Conservation (phyloP, 306 rosid genomes). For the Fragaria vesca region DNA sequence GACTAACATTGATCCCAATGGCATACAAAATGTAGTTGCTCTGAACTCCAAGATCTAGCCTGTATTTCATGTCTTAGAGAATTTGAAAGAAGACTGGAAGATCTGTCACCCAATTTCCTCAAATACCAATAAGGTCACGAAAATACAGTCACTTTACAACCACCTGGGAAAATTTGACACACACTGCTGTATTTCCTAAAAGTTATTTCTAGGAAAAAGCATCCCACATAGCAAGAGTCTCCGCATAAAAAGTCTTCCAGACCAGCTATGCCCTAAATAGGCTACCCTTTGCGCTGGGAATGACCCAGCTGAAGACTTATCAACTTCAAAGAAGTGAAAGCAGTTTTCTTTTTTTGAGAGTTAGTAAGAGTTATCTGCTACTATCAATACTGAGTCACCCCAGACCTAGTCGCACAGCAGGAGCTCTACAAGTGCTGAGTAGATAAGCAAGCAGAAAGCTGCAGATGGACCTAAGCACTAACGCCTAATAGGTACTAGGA, state of each 20-base stretch:
- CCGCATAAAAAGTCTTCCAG: background rate
- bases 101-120: background rate
- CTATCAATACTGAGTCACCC: background rate
- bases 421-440: background rate
- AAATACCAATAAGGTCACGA: background rate
- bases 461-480: background rate
- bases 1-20: background rate
- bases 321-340: background rate
- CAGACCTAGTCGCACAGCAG: background rate
- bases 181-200: background rate
- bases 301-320: background rate
- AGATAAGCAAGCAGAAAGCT: background rate
- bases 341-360: background rate
- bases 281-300: background rate
- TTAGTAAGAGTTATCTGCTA: background rate
- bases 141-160: background rate
- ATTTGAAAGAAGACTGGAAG: background rate
- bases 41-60: background rate
- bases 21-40: background rate
- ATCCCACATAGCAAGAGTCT: background rate
- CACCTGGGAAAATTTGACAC: background rate
- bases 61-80: background rate
- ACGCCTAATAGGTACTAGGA: background rate
- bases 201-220: background rate
- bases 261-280: background rate